A percentile compares a stretch with the other conserved stretches of the same genome.
phyloP scores from a whole-genome alignment of 116 monocot species.

The Cymodocea nodosa region DNA sequence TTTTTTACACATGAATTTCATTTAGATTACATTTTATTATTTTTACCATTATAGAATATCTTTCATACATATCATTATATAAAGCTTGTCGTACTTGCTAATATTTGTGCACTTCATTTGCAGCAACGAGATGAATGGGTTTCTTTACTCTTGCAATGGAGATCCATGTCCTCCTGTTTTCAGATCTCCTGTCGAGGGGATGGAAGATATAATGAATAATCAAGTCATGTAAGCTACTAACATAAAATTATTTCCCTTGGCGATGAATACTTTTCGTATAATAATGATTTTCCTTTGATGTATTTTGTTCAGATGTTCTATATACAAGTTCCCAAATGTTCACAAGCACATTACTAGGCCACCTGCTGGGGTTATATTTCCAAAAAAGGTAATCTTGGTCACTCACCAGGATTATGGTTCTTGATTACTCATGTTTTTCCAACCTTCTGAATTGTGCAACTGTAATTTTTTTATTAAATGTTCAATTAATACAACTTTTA shows the following conservation, averaged over 20 bases:
- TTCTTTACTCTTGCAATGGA: slow-evolving; percentile 59
- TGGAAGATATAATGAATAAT: slow-evolving; percentile 93
- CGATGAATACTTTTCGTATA: background rate
- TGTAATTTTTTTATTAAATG: too few relatives aligned
- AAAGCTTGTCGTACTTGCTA: background rate
- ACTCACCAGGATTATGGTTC: background rate
- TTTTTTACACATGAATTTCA: background rate
- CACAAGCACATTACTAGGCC: slow-evolving; percentile 71
- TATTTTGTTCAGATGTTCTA: slow-evolving; percentile 46
- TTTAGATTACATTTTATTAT: background rate
- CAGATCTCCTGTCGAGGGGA: slow-evolving; percentile 67
- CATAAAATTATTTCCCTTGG: background rate
- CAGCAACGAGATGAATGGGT: slow-evolving; percentile 99
- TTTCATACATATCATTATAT: background rate
- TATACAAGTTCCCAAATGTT: slow-evolving; percentile 82
- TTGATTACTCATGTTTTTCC: background rate
- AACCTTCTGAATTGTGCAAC: too few relatives aligned
- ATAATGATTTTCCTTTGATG: slow-evolving; percentile 2
- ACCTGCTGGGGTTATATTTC: slow-evolving; percentile 67
- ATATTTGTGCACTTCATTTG: slow-evolving; percentile 7
- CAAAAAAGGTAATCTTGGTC: slow-evolving; percentile 54
- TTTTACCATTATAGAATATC: background rate
- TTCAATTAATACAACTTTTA: too few relatives aligned
- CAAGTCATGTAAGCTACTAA: slow-evolving; percentile 72
- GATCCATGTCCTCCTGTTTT: slow-evolving; percentile 96